Percentiles rank a stretch among this genome's conserved stretches.
phyloP scores from a whole-genome alignment of 2,329 filamentous ascomycete genomes.

The Keithomyces neogunnii region DNA sequence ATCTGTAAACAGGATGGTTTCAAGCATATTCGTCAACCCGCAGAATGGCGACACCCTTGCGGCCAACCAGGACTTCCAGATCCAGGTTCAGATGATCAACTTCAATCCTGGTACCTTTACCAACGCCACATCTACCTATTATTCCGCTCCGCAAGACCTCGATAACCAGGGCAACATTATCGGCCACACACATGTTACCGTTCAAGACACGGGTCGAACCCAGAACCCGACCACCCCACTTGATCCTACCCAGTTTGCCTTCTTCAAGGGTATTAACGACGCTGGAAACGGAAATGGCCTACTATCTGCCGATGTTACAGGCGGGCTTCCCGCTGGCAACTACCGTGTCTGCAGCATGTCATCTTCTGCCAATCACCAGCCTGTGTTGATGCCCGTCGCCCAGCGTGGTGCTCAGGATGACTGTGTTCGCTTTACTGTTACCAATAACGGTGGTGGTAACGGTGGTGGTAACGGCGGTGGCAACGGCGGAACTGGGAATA shows the following conservation, averaged over 20 bases:
- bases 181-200: constrained; percentile 51
- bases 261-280: constrained; percentile 62
- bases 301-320: constrained; percentile 43
- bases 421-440: constrained; percentile 52
- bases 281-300: constrained; percentile 46
- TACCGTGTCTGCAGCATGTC: constrained; percentile 60
- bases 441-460: constrained; percentile 15
- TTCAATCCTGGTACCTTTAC: constrained; percentile 51
- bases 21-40: constrained; percentile 44
- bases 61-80: constrained; percentile 41
- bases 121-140: constrained; percentile 52
- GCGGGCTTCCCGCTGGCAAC: constrained; percentile 52
- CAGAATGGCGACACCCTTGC: constrained; percentile 39
- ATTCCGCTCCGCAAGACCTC: constrained; percentile 48
- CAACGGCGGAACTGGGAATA: constrained; percentile 1
- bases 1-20: constrained; percentile 46
- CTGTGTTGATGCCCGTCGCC: constrained; percentile 57
- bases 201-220: constrained; percentile 45
- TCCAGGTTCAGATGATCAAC: constrained; percentile 44
- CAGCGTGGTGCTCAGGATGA: constrained; percentile 61
- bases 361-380: constrained; percentile 56
- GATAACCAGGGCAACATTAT: constrained; percentile 40
- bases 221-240: constrained; percentile 43
- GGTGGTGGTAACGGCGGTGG: constrained; percentile 13
- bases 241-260: constrained; percentile 45